Evolutionary conservation across 495 filamentous ascomycete species (phyloP).

Genomic region (Niebla homalea): DNA sequence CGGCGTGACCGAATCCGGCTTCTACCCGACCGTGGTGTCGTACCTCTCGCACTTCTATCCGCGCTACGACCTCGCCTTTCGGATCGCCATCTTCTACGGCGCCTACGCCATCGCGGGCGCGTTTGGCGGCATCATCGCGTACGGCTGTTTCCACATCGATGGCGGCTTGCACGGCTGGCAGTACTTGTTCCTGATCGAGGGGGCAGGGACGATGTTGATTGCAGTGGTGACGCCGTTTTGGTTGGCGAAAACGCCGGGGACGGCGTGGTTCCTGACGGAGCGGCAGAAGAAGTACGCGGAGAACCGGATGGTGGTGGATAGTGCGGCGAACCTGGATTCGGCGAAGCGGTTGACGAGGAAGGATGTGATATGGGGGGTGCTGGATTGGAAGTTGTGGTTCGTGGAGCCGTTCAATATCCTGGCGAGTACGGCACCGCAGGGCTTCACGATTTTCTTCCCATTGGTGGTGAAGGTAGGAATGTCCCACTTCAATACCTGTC

Average conservation of each 20-base stretch:
- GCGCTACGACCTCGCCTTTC: slow-evolving; percentile 38
- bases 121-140: slow-evolving; percentile 34
- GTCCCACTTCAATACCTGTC: too few species aligned
- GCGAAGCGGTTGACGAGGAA: neutral
- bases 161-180: slow-evolving; percentile 36
- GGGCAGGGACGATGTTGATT: slow-evolving; percentile 30
- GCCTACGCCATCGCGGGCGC: slow-evolving; percentile 45
- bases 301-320: slow-evolving; percentile 21
- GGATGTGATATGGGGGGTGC: neutral
- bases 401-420: neutral
- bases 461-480: too few species aligned
- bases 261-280: slow-evolving; percentile 40
- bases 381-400: slow-evolving; percentile 7
- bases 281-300: slow-evolving; percentile 33
- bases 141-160: slow-evolving; percentile 20
- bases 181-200: slow-evolving; percentile 45
- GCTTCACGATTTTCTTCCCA: too few species aligned
- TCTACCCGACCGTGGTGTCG: slow-evolving; percentile 39
- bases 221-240: slow-evolving; percentile 36
- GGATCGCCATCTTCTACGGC: slow-evolving; percentile 42
- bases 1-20: slow-evolving; percentile 8
- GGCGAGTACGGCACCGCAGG: neutral
- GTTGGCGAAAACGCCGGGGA: slow-evolving; percentile 35
- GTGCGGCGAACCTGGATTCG: neutral
- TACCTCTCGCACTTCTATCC: slow-evolving; percentile 44